Conservation (phyloP, 2,329 filamentous ascomycete species). For the Ophiostoma sp. region DNA sequence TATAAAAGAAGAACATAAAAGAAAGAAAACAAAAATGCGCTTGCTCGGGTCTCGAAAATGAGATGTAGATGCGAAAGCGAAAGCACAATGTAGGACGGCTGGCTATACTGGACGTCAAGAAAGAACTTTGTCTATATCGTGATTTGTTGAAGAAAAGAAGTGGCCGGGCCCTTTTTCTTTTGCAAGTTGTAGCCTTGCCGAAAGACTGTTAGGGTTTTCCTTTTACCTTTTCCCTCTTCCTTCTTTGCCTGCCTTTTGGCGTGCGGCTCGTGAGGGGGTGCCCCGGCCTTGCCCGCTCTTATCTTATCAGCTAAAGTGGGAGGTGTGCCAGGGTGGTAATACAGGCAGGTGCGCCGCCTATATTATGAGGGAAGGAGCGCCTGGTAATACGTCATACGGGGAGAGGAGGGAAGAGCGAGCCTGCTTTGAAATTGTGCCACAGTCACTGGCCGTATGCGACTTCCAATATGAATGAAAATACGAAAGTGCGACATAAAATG, state of each 20-base stretch:
- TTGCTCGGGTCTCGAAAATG: not conserved
- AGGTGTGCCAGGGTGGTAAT: not conserved
- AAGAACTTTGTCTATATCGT: not conserved
- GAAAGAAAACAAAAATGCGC: not conserved
- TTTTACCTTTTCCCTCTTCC: not conserved
- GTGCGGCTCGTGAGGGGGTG: conserved; percentile 8
- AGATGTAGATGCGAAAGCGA: not conserved
- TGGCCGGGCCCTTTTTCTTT: not conserved
- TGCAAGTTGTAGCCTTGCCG: conserved; percentile 12
- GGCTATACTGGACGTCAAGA: not conserved
- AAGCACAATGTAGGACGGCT: not conserved
- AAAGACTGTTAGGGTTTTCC: not conserved
- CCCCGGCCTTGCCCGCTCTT: not conserved
- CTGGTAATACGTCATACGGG: conserved; percentile 15
- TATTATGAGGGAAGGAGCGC: not conserved
- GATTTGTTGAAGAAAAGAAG: not conserved
- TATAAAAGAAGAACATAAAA: not conserved
- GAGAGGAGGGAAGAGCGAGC: not conserved
- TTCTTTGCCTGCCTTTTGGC: not conserved
- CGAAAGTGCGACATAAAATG: not conserved
- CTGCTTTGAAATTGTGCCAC: not conserved
- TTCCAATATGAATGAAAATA: not conserved
- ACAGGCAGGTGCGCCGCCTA: not conserved
- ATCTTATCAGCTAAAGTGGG: conserved; percentile 8
- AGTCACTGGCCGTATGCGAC: not conserved